Base-by-base conservation (phyloP, 2,329 filamentous ascomycete species). In the Aspergillus viridinutans region DNA sequence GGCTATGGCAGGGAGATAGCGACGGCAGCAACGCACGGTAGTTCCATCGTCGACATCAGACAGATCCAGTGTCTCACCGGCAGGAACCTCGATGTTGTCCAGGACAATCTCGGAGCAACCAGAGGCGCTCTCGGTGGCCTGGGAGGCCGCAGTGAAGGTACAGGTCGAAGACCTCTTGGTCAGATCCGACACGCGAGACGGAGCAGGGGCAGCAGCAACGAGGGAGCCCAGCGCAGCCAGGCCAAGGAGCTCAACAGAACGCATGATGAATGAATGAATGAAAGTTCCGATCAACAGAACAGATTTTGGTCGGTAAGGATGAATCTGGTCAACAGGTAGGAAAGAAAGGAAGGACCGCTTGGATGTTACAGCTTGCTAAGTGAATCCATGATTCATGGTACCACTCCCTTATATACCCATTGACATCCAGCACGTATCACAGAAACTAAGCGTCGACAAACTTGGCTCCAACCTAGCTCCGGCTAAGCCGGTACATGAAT, bases 51-150 rank as follows among this genome's bases (percentile, higher is more conserved):
- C 76, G 42, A 86, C 75, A 21, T 75, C 72, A 12, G 83, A 83
- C 58, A 87, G 68, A 65, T 87, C 83, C 3, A 88, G 78, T 3
- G 84, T 86, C 9, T 74, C 73, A 23, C 83, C 83, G 6, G 83
- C 79, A 3, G 85, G 84, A 14, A 87, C 84, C 20, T 72, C 72
- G 49, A 87, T 78, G 61, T 77, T 75, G 57, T 76, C 77, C 21
- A 87, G 73, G 21, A 79, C 69, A 58, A 87, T 85, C 51, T 74
- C 78, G 10, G 81, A 74, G 71, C 85, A 87, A 14, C 76, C 76
- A 7, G 68, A 64, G 70, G 83, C 83, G 64, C 75, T 75, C 58
- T 76, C 75, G 58, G 73, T 78, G 48, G 80, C 81, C 3, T 75
- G 64, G 4, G 77, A 74, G 52, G 80, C 78, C 52, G 78, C 76